Evolutionary conservation across 768 basidiomycete genomes (phyloP).

Genomic region (Saitozyma podzolica): DNA sequence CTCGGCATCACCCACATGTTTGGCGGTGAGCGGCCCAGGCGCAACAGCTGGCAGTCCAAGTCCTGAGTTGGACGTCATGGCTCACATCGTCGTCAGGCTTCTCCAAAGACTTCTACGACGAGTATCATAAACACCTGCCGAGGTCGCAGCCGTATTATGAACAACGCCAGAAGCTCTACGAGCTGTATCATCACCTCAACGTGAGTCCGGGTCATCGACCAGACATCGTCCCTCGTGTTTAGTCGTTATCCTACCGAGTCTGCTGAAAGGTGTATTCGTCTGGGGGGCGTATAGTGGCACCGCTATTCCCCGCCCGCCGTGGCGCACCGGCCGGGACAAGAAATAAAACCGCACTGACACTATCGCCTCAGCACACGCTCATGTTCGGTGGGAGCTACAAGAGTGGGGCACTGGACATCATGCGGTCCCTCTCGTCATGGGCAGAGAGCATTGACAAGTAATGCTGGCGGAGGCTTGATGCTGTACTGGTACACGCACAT

Average conservation of each 20-base stretch:
- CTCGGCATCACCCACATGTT: constrained; percentile 52
- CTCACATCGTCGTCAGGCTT: constrained; percentile 32
- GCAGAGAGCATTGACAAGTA: constrained; percentile 12
- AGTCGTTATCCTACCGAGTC: neutral
- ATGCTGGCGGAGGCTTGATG: neutral
- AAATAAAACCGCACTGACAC: neutral
- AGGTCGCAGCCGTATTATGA: constrained; percentile 34
- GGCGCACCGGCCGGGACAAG: neutral
- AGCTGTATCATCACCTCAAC: constrained; percentile 50
- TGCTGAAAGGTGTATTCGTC: neutral
- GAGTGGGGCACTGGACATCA: constrained; percentile 34
- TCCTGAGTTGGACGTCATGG: neutral
- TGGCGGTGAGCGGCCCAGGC: constrained; percentile 33
- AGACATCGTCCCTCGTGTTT: no score
- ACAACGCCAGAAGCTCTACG: constrained; percentile 41
- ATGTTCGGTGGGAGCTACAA: constrained; percentile 48
- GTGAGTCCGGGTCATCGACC: no score
- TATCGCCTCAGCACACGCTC: constrained; percentile 34
- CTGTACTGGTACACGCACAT: no score
- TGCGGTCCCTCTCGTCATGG: constrained; percentile 32
- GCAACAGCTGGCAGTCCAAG: neutral
- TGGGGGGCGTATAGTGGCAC: neutral
- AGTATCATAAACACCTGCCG: constrained; percentile 46
- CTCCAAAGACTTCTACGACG: constrained; percentile 44
- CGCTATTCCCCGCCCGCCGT: neutral